These are phyloP conservation scores for Camelina laxa DNA, from an alignment of 345 rosid species.

Conservation along the genomic window DNA sequence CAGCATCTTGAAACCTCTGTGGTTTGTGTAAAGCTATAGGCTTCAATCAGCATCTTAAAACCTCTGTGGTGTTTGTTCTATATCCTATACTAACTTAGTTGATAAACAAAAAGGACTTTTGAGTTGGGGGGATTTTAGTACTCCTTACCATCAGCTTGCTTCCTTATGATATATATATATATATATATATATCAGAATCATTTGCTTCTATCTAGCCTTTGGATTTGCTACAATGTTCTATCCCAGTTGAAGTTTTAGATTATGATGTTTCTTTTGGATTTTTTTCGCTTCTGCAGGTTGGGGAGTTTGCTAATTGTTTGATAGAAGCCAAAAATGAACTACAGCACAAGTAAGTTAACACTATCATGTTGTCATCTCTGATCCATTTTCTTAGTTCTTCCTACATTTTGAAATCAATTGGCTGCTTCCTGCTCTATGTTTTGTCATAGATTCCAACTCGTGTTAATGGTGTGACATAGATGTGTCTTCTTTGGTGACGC, in stretches of 20 bases:
- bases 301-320: slow-evolving; percentile 84
- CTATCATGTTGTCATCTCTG: slow-evolving; percentile 5
- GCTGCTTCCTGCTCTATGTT: slow-evolving; percentile 8
- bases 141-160: slow-evolving; percentile 9
- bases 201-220: slow-evolving; percentile 14
- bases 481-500: neutral
- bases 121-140: neutral
- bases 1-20: neutral
- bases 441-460: neutral
- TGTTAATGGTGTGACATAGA: slow-evolving; percentile 4
- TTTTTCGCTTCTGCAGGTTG: slow-evolving; percentile 74
- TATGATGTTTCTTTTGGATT: too few relatives aligned
- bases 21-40: slow-evolving; percentile 8
- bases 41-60: neutral
- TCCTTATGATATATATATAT: slow-evolving; percentile 12
- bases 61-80: slow-evolving; percentile 10
- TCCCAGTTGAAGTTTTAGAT: slow-evolving; percentile 9
- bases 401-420: slow-evolving; percentile 13
- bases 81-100: slow-evolving; percentile 4
- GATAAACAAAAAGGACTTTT: slow-evolving; percentile 5
- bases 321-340: slow-evolving; percentile 75
- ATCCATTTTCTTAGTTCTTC: slow-evolving; percentile 11
- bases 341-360: slow-evolving; percentile 74
- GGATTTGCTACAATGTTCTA: neutral
- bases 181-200: neutral